Evolutionary conservation across 2,329 filamentous ascomycete genomes (phyloP).

Genomic region (Trichoderma endophyticum): DNA sequence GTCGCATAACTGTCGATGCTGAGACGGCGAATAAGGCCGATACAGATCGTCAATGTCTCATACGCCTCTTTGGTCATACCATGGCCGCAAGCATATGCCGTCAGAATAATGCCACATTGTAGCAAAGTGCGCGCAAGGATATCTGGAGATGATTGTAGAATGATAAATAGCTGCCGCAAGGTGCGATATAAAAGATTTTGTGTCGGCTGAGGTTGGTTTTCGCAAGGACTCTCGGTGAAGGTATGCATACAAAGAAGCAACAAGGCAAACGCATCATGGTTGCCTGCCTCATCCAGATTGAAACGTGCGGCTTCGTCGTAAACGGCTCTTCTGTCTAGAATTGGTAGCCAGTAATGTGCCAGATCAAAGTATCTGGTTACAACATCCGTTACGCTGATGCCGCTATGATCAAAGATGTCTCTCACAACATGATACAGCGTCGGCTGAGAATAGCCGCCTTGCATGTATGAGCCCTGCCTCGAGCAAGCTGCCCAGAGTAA

Average conservation of each 20-base stretch:
- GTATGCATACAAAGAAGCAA: constrained; percentile 3
- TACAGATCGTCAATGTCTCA: not conserved
- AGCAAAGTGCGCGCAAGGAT: not conserved
- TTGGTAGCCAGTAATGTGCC: not conserved
- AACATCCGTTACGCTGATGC: not conserved
- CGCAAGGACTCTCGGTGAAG: not conserved
- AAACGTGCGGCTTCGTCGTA: not conserved
- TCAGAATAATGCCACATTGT: not conserved
- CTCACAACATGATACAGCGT: not conserved
- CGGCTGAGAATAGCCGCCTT: not conserved
- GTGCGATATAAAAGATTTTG: not conserved
- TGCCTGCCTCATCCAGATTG: not conserved
- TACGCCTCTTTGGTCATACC: not conserved
- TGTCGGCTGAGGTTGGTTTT: not conserved
- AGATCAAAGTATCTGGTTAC: not conserved
- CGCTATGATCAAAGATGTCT: not conserved
- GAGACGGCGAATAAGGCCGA: not conserved
- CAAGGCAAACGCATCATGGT: not conserved
- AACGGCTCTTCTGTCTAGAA: not conserved
- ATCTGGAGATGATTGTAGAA: not conserved
- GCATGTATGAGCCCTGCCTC: not conserved
- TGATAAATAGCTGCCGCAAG: not conserved
- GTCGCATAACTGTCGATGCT: not conserved
- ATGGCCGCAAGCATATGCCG: not conserved
- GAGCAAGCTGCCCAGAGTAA: constrained; percentile 8